These are phyloP conservation scores for Pyrenophora tritici-repentis DNA, from an alignment of 2,329 filamentous ascomycete species.

Conservation along the genomic window DNA sequence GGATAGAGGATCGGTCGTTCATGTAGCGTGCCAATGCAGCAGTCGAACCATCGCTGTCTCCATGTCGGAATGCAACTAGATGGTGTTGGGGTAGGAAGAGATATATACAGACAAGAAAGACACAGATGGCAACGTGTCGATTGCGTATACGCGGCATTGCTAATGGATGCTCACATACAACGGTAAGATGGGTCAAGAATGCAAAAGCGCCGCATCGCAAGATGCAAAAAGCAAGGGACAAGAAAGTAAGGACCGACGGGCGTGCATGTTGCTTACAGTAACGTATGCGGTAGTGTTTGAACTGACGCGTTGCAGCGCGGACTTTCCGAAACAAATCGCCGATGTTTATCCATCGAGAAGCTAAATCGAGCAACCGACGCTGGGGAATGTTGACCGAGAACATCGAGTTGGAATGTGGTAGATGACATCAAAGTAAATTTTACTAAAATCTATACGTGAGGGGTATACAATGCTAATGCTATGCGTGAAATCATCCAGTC, in stretches of 20 bases:
- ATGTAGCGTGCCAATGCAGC: conserved; percentile 36
- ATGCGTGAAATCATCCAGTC: conserved; percentile 9
- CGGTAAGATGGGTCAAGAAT: background rate
- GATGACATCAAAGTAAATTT: no score
- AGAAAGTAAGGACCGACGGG: background rate
- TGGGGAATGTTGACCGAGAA: no score
- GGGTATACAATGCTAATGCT: conserved; percentile 32
- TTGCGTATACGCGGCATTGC: conserved; percentile 38
- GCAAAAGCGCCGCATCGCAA: conserved; percentile 15
- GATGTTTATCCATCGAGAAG: background rate
- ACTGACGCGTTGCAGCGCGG: background rate
- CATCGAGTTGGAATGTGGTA: no score
- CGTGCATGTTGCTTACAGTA: conserved; percentile 15
- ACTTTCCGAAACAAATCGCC: background rate
- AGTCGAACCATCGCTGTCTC: conserved; percentile 23
- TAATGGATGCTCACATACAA: conserved; percentile 8
- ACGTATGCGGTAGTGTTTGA: background rate
- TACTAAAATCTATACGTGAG: conserved; percentile 13
- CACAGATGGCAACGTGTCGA: conserved; percentile 33
- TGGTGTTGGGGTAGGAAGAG: conserved; percentile 30
- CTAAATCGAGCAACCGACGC: no score
- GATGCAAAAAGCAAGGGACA: background rate
- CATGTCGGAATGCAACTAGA: conserved; percentile 4
- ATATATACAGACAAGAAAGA: conserved; percentile 36
- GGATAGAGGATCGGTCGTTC: conserved; percentile 34